Conservation (phyloP, 805 yeast genomes). For the Groenewaldozyma salmanticensis region DNA sequence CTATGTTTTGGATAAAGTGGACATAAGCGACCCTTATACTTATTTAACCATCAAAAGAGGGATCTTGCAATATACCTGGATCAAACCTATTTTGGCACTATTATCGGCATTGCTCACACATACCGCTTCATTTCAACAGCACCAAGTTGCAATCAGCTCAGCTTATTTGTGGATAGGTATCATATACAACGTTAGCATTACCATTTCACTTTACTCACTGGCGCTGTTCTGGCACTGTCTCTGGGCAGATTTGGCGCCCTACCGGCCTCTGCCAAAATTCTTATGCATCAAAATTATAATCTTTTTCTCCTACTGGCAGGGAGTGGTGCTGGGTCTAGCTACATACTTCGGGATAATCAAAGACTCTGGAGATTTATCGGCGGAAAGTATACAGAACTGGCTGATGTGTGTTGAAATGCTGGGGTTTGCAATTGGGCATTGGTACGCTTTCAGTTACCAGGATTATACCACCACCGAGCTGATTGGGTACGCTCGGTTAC, state of each 20-base stretch:
- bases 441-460: conserved; percentile 69
- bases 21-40: conserved; percentile 77
- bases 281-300: conserved; percentile 87
- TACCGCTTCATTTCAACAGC: conserved; percentile 41
- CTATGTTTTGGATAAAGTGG: conserved; percentile 41
- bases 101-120: conserved; percentile 40
- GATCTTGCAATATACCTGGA: conserved; percentile 88
- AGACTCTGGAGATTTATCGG: conserved; percentile 30
- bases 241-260: conserved; percentile 64
- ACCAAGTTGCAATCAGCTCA: conserved; percentile 38
- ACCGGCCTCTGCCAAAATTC: conserved; percentile 87
- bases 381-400: conserved; percentile 64
- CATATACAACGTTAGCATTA: conserved; percentile 69
- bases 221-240: conserved; percentile 91
- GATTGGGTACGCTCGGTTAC: conserved; percentile 62
- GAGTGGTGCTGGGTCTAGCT: conserved; percentile 42
- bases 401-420: conserved; percentile 75
- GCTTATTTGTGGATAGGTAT: conserved; percentile 56
- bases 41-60: conserved; percentile 74
- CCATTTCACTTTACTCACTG: conserved; percentile 70
- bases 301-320: conserved; percentile 98
- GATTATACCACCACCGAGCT: conserved; percentile 55
- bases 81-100: conserved; percentile 73
- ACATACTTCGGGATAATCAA: conserved; percentile 24
- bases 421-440: conserved; percentile 81